Conservation (phyloP, 805 yeast species). For the Cyberlindnera nakhonratchasimensis region DNA sequence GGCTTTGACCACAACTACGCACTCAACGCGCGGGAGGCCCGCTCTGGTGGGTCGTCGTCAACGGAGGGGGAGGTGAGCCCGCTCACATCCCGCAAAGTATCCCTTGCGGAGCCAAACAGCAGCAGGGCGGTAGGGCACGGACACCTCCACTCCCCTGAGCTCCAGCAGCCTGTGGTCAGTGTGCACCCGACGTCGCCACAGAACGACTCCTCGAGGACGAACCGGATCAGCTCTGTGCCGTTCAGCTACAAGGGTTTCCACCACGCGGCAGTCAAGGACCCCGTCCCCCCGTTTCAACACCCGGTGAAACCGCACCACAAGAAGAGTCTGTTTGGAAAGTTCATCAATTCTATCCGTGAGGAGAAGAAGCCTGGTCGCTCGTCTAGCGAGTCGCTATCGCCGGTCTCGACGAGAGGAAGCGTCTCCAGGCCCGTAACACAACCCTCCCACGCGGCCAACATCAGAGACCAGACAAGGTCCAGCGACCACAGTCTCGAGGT, state of each 20-base stretch:
- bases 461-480: slow-evolving; percentile 11
- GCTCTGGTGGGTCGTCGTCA: slow-evolving; percentile 18
- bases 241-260: slow-evolving; percentile 31
- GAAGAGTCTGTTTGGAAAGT: slow-evolving; percentile 27
- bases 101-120: slow-evolving; percentile 20
- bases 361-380: slow-evolving; percentile 18
- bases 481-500: slow-evolving; percentile 5
- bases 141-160: neutral
- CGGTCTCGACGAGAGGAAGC: slow-evolving; percentile 5
- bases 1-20: slow-evolving; percentile 16
- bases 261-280: slow-evolving; percentile 25
- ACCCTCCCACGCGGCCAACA: slow-evolving; percentile 16
- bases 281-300: slow-evolving; percentile 45
- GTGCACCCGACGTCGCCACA: neutral
- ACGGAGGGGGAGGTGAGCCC: slow-evolving; percentile 20
- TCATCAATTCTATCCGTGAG: slow-evolving; percentile 27
- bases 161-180: neutral
- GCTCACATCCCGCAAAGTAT: slow-evolving; percentile 21
- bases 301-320: slow-evolving; percentile 43
- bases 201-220: neutral
- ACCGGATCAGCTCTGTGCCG: slow-evolving; percentile 20
- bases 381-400: slow-evolving; percentile 4
- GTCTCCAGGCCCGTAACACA: slow-evolving; percentile 7
- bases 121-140: neutral
- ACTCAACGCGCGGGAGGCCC: slow-evolving; percentile 12